phyloP scores from a whole-genome alignment of 1,284 basidiomycete species.

The Apiotrichum siamense region DNA sequence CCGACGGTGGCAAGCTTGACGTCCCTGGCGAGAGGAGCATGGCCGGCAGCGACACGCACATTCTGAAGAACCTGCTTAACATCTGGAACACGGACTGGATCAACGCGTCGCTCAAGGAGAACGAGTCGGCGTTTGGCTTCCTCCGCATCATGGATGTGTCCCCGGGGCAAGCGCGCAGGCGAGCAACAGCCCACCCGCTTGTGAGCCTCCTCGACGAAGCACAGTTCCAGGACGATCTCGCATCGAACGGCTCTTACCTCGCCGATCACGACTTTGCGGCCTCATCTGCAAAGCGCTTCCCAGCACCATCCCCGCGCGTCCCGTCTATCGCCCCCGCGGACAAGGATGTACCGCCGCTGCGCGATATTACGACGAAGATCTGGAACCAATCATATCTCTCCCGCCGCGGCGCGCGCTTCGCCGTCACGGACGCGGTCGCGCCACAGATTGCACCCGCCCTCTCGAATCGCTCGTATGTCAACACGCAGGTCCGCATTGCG shows the following conservation, averaged over 20 bases:
- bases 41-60: conserved; percentile 57
- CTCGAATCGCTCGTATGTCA: conserved; percentile 71
- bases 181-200: conserved; percentile 48
- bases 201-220: conserved; percentile 20
- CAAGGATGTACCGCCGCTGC: conserved; percentile 26
- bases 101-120: conserved; percentile 60
- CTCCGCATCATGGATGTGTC: conserved; percentile 62
- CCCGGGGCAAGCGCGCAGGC: conserved; percentile 57
- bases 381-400: conserved; percentile 76
- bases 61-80: conserved; percentile 69
- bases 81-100: conserved; percentile 88
- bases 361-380: conserved; percentile 57
- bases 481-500: conserved; percentile 57
- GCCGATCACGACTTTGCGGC: conserved; percentile 58
- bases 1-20: conserved; percentile 68
- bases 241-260: conserved; percentile 38
- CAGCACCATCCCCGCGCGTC: conserved; percentile 44
- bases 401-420: conserved; percentile 70
- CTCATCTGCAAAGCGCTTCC: conserved; percentile 31
- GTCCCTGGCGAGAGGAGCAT: conserved; percentile 59
- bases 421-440: conserved; percentile 73
- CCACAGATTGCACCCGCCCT: conserved; percentile 72
- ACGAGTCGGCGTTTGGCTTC: conserved; percentile 63
- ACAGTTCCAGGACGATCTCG: conserved; percentile 12
- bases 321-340: conserved; percentile 20